A percentile compares a stretch with the other conserved stretches of the same genome.
phyloP scores from a whole-genome alignment of 2,329 filamentous ascomycete genomes.

The Domatiomyces globalis region DNA sequence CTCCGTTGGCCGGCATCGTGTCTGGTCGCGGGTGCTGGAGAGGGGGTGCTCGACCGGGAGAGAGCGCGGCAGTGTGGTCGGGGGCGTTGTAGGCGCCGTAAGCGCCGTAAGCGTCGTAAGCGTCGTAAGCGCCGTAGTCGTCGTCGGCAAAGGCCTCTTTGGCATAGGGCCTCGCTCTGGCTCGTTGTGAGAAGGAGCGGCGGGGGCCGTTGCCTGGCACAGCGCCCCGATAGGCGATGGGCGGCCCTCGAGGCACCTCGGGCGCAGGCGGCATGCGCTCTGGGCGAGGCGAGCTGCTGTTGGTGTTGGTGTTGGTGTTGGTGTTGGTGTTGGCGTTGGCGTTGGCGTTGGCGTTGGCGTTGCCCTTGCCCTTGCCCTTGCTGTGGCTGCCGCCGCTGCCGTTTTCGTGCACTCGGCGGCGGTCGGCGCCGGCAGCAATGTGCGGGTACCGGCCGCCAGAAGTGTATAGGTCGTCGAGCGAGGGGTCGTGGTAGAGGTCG shows the following conservation, averaged over 20 bases:
- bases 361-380: neutral
- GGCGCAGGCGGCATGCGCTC: conserved; percentile 31
- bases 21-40: neutral
- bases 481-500: conserved; percentile 15
- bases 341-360: neutral
- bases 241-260: conserved; percentile 47
- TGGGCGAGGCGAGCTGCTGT: neutral
- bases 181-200: conserved; percentile 19
- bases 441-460: neutral
- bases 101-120: too few relatives aligned
- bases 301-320: too few relatives aligned
- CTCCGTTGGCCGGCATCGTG: conserved; percentile 1
- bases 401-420: neutral
- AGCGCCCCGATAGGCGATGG: conserved; percentile 38
- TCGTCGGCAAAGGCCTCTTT: conserved; percentile 16
- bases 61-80: neutral
- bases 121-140: too few relatives aligned
- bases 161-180: conserved; percentile 15
- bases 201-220: conserved; percentile 24
- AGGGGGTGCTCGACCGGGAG: neutral
- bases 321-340: neutral
- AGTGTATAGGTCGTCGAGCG: conserved; percentile 11
- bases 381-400: neutral
- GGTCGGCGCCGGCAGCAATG: neutral
- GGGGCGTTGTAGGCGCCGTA: conserved; percentile 5